Percentiles rank a stretch among this genome's conserved stretches.
phyloP scores from a whole-genome alignment of 768 basidiomycete genomes.

The Boletus rufocinnamomeus region DNA sequence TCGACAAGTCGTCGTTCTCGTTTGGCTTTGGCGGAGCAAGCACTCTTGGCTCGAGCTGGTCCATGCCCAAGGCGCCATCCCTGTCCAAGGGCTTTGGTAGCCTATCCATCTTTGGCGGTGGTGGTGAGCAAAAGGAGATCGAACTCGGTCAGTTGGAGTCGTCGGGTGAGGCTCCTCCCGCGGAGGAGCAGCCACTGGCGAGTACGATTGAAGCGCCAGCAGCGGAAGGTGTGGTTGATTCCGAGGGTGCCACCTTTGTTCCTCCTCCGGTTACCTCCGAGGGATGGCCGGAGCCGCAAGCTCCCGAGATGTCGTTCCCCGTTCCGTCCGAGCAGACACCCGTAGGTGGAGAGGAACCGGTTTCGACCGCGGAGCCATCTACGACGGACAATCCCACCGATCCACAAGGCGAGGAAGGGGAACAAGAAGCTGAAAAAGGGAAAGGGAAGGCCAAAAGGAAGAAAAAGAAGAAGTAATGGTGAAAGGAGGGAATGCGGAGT shows the following conservation, averaged over 20 bases:
- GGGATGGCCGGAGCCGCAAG: neutral
- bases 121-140: neutral
- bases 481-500: neutral
- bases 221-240: neutral
- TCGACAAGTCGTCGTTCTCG: no score
- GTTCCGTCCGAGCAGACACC: neutral
- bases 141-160: neutral
- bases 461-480: slow-evolving; percentile 17
- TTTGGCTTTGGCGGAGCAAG: slow-evolving; percentile 9
- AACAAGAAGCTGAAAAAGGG: slow-evolving; percentile 1
- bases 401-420: slow-evolving; percentile 5
- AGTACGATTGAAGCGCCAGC: neutral
- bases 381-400: slow-evolving; percentile 16
- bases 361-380: slow-evolving; percentile 5
- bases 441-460: slow-evolving; percentile 6
- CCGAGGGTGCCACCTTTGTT: neutral
- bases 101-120: slow-evolving; percentile 2
- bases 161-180: neutral
- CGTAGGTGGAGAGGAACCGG: neutral
- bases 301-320: neutral
- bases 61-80: neutral
- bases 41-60: neutral
- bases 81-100: neutral
- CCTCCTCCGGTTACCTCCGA: neutral
- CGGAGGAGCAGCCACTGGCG: neutral